Conservation (phyloP, 495 filamentous ascomycete species). For the Trichoderma erinaceum region DNA sequence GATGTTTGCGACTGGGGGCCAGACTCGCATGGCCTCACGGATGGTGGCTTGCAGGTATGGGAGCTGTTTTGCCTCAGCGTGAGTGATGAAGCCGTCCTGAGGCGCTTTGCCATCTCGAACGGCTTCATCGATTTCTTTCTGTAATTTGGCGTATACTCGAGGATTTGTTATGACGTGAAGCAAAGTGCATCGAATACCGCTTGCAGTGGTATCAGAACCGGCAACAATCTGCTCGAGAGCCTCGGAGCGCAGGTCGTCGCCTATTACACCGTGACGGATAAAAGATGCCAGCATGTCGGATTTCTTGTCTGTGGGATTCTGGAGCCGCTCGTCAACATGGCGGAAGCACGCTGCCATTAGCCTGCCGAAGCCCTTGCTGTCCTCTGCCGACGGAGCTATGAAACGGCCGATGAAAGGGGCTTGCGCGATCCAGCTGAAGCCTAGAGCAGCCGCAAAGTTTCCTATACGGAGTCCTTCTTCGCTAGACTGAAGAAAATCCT, state of each 20-base stretch:
- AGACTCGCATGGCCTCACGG: constrained; percentile 33
- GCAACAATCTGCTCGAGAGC: constrained; percentile 39
- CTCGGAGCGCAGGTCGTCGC: constrained; percentile 28
- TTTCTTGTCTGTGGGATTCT: constrained; percentile 22
- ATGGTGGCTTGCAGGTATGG: constrained; percentile 37
- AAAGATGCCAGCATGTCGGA: constrained; percentile 35
- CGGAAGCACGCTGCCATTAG: constrained; percentile 24
- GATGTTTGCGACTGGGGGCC: constrained; percentile 32
- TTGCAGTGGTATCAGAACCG: constrained; percentile 55
- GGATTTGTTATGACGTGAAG: constrained; percentile 41
- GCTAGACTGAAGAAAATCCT: constrained; percentile 24
- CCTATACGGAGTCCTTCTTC: constrained; percentile 20
- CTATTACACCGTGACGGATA: constrained; percentile 30
- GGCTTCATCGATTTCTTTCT: constrained; percentile 46
- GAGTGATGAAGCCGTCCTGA: constrained; percentile 22
- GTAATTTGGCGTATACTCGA: constrained; percentile 43
- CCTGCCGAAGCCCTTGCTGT: constrained; percentile 24
- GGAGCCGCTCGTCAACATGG: constrained; percentile 28
- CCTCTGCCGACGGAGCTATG: constrained; percentile 19
- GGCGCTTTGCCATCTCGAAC: constrained; percentile 20
- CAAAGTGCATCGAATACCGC: constrained; percentile 49
- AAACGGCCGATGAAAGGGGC: constrained; percentile 18
- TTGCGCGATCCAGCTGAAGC: constrained; percentile 20
- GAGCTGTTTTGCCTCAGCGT: constrained; percentile 31
- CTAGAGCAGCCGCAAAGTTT: constrained; percentile 15